Evolutionary conservation across 1,139 yeast genomes (phyloP).

Genomic region (Suhomyces terraborum): DNA sequence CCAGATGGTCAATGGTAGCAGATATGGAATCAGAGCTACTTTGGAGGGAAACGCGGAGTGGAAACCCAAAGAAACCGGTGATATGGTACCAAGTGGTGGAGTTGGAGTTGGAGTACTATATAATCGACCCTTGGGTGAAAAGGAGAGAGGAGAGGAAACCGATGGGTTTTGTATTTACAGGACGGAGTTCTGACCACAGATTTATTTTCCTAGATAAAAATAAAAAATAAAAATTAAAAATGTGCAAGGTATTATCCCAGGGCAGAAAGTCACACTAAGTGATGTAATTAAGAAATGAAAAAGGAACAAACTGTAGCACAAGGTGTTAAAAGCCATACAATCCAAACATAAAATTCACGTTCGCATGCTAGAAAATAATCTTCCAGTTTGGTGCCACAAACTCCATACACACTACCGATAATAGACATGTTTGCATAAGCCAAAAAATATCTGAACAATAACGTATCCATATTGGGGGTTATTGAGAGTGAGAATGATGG

Average conservation of each 20-base stretch:
- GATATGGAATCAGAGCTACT: slow-evolving; percentile 3
- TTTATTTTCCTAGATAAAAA: slow-evolving; percentile 10
- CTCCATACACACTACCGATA: slow-evolving; percentile 1
- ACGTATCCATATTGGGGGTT: slow-evolving; percentile 2
- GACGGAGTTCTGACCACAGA: slow-evolving; percentile 5
- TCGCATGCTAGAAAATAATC: slow-evolving; percentile 4
- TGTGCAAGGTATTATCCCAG: slow-evolving; percentile 6
- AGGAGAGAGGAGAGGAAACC: slow-evolving; percentile 13
- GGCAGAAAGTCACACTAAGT: slow-evolving; percentile 10
- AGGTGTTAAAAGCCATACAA: slow-evolving; percentile 7
- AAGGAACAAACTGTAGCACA: slow-evolving; percentile 13
- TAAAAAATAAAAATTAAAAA: slow-evolving; percentile 10
- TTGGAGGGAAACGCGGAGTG: background rate
- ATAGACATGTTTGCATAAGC: slow-evolving; percentile 8
- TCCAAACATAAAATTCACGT: slow-evolving; percentile 4
- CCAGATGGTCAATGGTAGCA: slow-evolving; percentile 6
- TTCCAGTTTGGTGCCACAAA: slow-evolving; percentile 8
- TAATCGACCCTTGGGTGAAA: slow-evolving; percentile 9
- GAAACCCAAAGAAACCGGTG: slow-evolving; percentile 6
- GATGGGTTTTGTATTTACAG: slow-evolving; percentile 14
- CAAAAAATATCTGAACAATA: slow-evolving; percentile 9
- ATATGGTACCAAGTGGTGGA: slow-evolving; percentile 4
- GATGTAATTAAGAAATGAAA: slow-evolving; percentile 11
- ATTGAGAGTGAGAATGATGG: slow-evolving; percentile 7
- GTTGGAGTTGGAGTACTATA: too few relatives aligned